These are phyloP conservation scores for Sphaerulina musiva DNA, from an alignment of 2,329 filamentous ascomycete genomes.

Conservation along the genomic window DNA sequence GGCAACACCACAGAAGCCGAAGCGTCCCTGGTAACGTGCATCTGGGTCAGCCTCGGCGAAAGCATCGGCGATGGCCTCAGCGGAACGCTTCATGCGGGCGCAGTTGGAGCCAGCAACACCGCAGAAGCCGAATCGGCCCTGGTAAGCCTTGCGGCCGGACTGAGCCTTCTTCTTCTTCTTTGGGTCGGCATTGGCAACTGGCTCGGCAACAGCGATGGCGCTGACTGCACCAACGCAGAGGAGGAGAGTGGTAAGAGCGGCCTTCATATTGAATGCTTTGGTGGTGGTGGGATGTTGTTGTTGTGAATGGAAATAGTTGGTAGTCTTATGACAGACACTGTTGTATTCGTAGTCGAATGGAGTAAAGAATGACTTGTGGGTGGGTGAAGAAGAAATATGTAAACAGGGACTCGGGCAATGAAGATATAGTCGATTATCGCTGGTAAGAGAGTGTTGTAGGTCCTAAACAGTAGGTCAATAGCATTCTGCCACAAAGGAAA, in stretches of 20 bases:
- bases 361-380: conserved; percentile 27
- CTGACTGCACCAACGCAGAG: conserved; percentile 18
- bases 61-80: conserved; percentile 38
- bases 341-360: conserved; percentile 16
- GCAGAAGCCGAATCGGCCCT: conserved; percentile 11
- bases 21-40: conserved; percentile 1
- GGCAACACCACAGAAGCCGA: conserved; percentile 32
- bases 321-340: conserved; percentile 16
- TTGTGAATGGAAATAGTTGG: conserved; percentile 6
- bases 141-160: conserved; percentile 21
- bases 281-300: conserved; percentile 11
- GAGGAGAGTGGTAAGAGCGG: conserved; percentile 19
- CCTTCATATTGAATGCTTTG: conserved; percentile 24
- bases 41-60: conserved; percentile 21
- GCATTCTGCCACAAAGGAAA: conserved; percentile 12
- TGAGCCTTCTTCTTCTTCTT: conserved; percentile 2
- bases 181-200: neutral
- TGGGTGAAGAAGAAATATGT: conserved; percentile 16
- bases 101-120: conserved; percentile 18
- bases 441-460: neutral
- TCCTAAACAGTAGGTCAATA: conserved; percentile 17
- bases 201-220: conserved; percentile 21
- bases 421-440: conserved; percentile 16
- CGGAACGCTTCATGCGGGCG: conserved; percentile 36
- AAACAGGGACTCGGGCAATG: conserved; percentile 8